Evolutionary conservation across 140 eudicot species (phyloP).

Genomic region (Anethum foeniculum): DNA sequence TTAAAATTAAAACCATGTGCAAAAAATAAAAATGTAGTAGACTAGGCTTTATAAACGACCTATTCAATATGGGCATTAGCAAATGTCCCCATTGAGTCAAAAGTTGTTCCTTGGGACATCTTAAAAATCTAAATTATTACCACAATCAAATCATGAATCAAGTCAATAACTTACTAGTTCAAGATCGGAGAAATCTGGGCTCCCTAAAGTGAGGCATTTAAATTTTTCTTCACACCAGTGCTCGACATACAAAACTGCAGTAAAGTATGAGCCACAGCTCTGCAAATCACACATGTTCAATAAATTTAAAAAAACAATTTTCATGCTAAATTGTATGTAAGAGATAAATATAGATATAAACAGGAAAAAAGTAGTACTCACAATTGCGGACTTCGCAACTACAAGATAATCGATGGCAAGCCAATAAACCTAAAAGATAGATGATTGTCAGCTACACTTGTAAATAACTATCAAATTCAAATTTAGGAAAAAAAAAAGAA

Average conservation of each 20-base stretch:
- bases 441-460: neutral
- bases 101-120: neutral
- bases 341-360: neutral
- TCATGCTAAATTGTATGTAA: neutral
- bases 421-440: conserved; percentile 73
- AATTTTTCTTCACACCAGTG: conserved; percentile 98
- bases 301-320: conserved; percentile 15
- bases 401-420: conserved; percentile 76
- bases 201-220: conserved; percentile 62
- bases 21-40: neutral
- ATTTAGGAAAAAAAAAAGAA: neutral
- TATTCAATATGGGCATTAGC: neutral
- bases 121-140: neutral
- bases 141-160: neutral
- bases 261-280: conserved; percentile 90
- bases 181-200: conserved; percentile 85
- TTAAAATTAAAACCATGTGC: neutral
- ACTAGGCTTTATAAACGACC: neutral
- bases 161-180: conserved; percentile 47
- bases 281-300: conserved; percentile 20
- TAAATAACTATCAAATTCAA: neutral
- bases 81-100: neutral
- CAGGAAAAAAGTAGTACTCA: conserved; percentile 34
- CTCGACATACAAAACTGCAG: conserved; percentile 93
- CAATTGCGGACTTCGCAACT: conserved; percentile 85